Base-by-base conservation (phyloP, 306 rosid species). In the Oemleria cerasiformis region DNA sequence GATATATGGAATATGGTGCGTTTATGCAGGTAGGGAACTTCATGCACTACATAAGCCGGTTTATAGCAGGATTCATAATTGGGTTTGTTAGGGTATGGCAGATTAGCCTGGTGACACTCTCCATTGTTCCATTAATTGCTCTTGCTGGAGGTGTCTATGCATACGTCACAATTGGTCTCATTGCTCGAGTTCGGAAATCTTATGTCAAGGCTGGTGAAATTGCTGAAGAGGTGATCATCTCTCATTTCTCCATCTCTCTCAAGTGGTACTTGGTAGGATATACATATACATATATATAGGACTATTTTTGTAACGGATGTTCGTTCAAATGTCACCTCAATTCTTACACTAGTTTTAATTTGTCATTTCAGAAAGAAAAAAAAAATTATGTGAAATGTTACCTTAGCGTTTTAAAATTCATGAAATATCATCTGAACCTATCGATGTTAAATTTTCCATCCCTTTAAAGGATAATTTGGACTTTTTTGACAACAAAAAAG, bases 61-160 rank as follows among this genome's bases (percentile, higher is more conserved):
- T 94, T 70, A 6, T 91, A 16, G 87, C 85, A 12, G 97, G 98
- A 0, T 91, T 94, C 48, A 78, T 72, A 36, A 84, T 94, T 75
- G 98, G 98, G 12, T 94, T 94, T 74, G 90, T 84, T 0, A 82
- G 94, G 78, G 92, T 94, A 62, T 94, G 98, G 98, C 98, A 94
- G 74, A 94, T 94, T 11, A 87, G 95, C 84, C 66, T 94, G 55
- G 96, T 94, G 19, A 94, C 98, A 54, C 90, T 91, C 59, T 83
- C 98, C 16, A 94, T 94, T 50, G 96, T 94, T 3, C 98, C 98
- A 16, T 84, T 89, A 68, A 94, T 94, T 80, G 98, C 97, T 1
- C 83, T 94, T 65, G 97, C 98, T 62, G 98, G 98, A 8, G 98
- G 97, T 42, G 80, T 84, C 73, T 94, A 94, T 81, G 98, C 98